phyloP scores from a whole-genome alignment of 495 filamentous ascomycete genomes.

The Ascodesmis nigricans region DNA sequence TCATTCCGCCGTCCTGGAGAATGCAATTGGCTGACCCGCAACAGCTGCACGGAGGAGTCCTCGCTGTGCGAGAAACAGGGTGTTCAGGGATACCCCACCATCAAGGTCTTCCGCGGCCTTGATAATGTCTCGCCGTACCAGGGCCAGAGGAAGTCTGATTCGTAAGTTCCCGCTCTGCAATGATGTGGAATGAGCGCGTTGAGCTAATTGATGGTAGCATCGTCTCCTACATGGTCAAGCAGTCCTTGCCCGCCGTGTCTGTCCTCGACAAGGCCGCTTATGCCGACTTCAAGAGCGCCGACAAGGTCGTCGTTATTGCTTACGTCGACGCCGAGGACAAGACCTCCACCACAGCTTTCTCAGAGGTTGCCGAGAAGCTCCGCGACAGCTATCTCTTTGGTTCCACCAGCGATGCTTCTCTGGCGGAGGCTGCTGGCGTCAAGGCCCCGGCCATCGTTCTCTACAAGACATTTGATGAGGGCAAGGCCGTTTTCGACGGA shows the following conservation, averaged over 20 bases:
- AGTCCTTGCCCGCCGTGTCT: conserved; percentile 84
- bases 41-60: conserved; percentile 64
- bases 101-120: conserved; percentile 95
- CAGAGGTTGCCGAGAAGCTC: conserved; percentile 54
- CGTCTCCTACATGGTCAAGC: conserved; percentile 98
- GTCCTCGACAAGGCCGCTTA: conserved; percentile 53
- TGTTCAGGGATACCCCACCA: conserved; percentile 90
- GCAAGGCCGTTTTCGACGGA: conserved; percentile 64
- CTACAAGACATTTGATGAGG: conserved; percentile 97
- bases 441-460: conserved; percentile 70
- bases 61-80: conserved; percentile 76
- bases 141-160: conserved; percentile 72
- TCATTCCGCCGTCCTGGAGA: neutral
- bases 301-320: conserved; percentile 86
- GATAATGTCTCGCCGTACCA: conserved; percentile 64
- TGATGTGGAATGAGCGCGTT: conserved; percentile 11
- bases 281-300: conserved; percentile 89
- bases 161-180: conserved; percentile 34
- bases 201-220: conserved; percentile 36
- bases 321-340: conserved; percentile 75
- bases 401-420: conserved; percentile 51
- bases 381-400: conserved; percentile 87
- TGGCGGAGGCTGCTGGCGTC: conserved; percentile 79
- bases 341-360: conserved; percentile 59
- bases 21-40: neutral